phyloP scores from a whole-genome alignment of 164 flowering plant species.

The Vitis rupestris region DNA sequence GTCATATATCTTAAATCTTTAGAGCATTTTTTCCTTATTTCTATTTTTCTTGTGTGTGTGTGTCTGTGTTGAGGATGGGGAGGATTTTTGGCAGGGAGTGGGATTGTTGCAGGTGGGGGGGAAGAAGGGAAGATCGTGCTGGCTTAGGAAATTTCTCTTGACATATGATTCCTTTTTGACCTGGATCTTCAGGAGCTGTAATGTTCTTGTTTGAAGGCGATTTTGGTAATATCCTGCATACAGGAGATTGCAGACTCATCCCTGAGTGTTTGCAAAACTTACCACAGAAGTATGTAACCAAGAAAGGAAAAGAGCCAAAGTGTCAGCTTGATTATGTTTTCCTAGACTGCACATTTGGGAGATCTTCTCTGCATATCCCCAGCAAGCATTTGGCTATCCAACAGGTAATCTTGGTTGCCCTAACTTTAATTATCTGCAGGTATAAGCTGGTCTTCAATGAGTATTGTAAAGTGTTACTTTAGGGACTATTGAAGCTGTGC shows the following conservation, averaged over 20 bases:
- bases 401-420: constrained; percentile 49
- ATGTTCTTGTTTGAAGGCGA: constrained; percentile 90
- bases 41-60: background rate
- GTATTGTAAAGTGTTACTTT: background rate
- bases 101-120: too few relatives aligned
- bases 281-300: constrained; percentile 65
- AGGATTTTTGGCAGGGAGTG: background rate
- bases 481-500: background rate
- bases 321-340: constrained; percentile 67
- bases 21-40: background rate
- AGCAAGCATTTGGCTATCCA: constrained; percentile 62
- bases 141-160: constrained; percentile 3
- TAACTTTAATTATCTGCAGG: background rate
- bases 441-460: background rate
- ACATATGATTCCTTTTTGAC: constrained; percentile 14
- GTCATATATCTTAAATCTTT: background rate
- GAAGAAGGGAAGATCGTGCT: too few relatives aligned
- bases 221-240: constrained; percentile 82
- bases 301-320: constrained; percentile 46
- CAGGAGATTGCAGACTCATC: constrained; percentile 90
- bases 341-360: constrained; percentile 89
- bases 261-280: constrained; percentile 61
- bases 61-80: background rate
- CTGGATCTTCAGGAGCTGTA: constrained; percentile 65
- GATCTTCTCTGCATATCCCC: constrained; percentile 41